phyloP scores from a whole-genome alignment of 805 yeast genomes.

The Jamesozyma spencerorum region DNA sequence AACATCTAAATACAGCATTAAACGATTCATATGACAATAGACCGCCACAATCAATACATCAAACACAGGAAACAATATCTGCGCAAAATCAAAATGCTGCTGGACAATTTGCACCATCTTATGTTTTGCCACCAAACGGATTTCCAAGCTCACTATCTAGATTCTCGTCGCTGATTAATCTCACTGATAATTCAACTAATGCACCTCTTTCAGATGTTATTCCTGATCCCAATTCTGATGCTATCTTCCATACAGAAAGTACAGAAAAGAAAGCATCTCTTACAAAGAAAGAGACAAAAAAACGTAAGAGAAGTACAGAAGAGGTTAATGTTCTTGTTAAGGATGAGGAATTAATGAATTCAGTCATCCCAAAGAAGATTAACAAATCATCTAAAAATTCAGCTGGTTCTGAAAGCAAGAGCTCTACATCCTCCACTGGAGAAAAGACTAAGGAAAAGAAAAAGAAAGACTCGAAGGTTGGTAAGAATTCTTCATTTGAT shows the following conservation, averaged over 20 bases:
- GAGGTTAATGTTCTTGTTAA: not conserved
- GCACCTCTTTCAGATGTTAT: not conserved
- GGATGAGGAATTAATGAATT: too few species aligned
- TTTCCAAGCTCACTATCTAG: constrained; percentile 9
- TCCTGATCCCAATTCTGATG: not conserved
- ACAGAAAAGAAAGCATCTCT: not conserved
- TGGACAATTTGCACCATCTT: not conserved
- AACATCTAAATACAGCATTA: too few species aligned
- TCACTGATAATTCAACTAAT: not conserved
- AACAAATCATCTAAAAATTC: not conserved
- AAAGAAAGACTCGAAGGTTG: not conserved
- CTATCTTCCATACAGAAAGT: too few species aligned
- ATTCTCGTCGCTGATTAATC: constrained; percentile 5
- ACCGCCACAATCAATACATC: too few species aligned
- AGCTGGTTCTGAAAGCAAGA: not conserved
- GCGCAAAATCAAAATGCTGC: too few species aligned
- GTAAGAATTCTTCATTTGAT: constrained; percentile 4
- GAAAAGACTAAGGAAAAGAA: not conserved
- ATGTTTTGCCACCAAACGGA: not conserved
- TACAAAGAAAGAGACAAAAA: not conserved
- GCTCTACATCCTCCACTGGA: not conserved
- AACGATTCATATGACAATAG: too few species aligned
- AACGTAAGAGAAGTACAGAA: not conserved
- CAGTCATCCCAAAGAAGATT: too few species aligned
- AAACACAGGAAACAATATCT: too few species aligned